Conservation (phyloP, 2,329 filamentous ascomycete genomes). For the Ophiostoma angusticollis region DNA sequence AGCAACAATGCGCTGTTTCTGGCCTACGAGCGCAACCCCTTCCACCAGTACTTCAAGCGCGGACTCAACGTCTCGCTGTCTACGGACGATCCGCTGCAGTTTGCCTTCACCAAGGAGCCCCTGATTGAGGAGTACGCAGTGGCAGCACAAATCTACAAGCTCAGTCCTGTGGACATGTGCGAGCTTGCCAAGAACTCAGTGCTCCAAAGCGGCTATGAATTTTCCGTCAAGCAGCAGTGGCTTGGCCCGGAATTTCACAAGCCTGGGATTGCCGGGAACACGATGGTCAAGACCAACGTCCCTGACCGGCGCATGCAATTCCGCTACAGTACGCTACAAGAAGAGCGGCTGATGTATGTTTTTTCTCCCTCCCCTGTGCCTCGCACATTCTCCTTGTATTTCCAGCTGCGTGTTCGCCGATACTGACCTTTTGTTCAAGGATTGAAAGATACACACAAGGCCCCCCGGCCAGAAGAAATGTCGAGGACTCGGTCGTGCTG, state of each 20-base stretch:
- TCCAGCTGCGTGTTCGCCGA: background rate
- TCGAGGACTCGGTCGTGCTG: no score
- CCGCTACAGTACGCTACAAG: slow-evolving; percentile 69
- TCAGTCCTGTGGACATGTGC: slow-evolving; percentile 96
- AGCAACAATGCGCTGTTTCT: slow-evolving; percentile 96
- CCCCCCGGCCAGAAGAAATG: background rate
- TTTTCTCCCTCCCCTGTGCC: background rate
- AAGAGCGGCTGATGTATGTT: slow-evolving; percentile 73
- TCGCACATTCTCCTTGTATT: background rate
- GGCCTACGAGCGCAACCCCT: slow-evolving; percentile 93
- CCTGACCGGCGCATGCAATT: slow-evolving; percentile 87
- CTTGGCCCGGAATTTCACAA: slow-evolving; percentile 65
- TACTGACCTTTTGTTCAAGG: slow-evolving; percentile 17
- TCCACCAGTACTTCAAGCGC: slow-evolving; percentile 87
- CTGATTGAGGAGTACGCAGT: slow-evolving; percentile 97
- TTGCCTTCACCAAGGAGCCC: slow-evolving; percentile 96
- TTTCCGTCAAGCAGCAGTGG: slow-evolving; percentile 82
- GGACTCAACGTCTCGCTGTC: slow-evolving; percentile 92
- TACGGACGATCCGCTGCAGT: slow-evolving; percentile 92
- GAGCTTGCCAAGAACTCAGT: slow-evolving; percentile 95
- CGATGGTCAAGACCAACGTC: slow-evolving; percentile 92
- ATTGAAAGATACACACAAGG: slow-evolving; percentile 29
- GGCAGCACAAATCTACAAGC: slow-evolving; percentile 95
- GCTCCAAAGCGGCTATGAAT: slow-evolving; percentile 85
- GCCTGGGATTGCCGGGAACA: slow-evolving; percentile 73